Percentiles rank a stretch among this genome's conserved stretches.
These are phyloP conservation scores for Athelia sp. DNA, from an alignment of 1,284 basidiomycete genomes.

Conservation along the genomic window DNA sequence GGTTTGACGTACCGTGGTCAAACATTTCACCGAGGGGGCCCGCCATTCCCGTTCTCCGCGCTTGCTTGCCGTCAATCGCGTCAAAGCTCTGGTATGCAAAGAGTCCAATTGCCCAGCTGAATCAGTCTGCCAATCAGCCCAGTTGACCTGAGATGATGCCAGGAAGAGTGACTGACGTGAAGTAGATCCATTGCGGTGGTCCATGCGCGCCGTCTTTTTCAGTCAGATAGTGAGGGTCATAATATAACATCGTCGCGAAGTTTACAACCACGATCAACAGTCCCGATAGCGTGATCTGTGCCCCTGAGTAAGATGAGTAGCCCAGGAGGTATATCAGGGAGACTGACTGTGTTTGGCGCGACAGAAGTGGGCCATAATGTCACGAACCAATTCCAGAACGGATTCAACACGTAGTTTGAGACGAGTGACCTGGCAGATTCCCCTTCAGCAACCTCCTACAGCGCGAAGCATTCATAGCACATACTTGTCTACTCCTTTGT, in stretches of 20 bases:
- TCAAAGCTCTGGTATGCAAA: constrained; percentile 93
- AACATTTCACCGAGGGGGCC: constrained; percentile 96
- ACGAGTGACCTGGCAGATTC: constrained; percentile 53
- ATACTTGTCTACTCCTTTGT: constrained; percentile 69
- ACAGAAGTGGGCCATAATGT: constrained; percentile 83
- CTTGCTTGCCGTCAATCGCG: constrained; percentile 92
- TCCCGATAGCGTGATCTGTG: constrained; percentile 79
- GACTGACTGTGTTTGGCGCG: constrained; percentile 86
- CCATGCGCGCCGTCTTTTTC: constrained; percentile 58
- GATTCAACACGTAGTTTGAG: constrained; percentile 80
- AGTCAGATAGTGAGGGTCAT: constrained; percentile 72
- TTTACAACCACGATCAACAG: constrained; percentile 82
- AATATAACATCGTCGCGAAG: constrained; percentile 78
- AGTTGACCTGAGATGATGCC: neutral
- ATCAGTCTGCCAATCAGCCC: constrained; percentile 1
- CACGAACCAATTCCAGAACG: constrained; percentile 95
- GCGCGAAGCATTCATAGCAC: constrained; percentile 19
- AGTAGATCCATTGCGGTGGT: constrained; percentile 82
- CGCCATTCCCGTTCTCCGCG: constrained; percentile 91
- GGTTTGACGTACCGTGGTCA: constrained; percentile 72
- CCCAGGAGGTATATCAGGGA: neutral
- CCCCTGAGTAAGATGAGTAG: neutral
- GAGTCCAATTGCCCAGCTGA: constrained; percentile 83
- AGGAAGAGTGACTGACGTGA: constrained; percentile 51
- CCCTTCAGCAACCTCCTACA: constrained; percentile 1